Percentiles rank a stretch among this genome's conserved stretches.
Evolutionary conservation across 345 rosid genomes (phyloP).

Genomic region (Anacardium occidentale): DNA sequence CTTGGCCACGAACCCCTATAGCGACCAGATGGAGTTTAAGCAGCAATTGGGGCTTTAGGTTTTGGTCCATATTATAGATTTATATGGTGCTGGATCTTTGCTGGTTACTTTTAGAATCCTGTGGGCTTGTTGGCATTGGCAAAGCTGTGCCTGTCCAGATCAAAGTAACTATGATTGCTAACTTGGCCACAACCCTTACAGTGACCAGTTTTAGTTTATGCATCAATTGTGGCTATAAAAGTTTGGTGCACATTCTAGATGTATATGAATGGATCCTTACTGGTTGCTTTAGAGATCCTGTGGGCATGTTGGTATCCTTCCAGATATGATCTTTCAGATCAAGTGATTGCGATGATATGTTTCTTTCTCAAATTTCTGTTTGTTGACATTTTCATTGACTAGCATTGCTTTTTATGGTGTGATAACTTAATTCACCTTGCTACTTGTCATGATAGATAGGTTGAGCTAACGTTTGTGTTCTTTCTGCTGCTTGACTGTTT

Average conservation of each 20-base stretch:
- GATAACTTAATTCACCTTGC: constrained; percentile 10
- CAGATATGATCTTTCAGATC: constrained; percentile 15
- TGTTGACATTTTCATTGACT: constrained; percentile 4
- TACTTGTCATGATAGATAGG: neutral
- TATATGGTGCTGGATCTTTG: constrained; percentile 19
- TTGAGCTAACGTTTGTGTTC: constrained; percentile 5
- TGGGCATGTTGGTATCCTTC: constrained; percentile 18
- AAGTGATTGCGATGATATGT: constrained; percentile 14
- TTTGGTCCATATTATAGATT: constrained; percentile 13
- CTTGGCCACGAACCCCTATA: constrained; percentile 21
- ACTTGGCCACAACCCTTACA: constrained; percentile 22
- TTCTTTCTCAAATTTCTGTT: constrained; percentile 10
- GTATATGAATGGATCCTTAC: constrained; percentile 24
- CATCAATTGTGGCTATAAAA: constrained; percentile 15
- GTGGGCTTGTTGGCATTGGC: constrained; percentile 21
- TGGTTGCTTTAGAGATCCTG: constrained; percentile 34
- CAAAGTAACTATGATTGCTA: constrained; percentile 19
- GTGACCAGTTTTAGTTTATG: constrained; percentile 25
- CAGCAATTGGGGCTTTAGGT: constrained; percentile 18
- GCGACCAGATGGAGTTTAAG: constrained; percentile 25
- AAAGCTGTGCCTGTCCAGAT: constrained; percentile 9
- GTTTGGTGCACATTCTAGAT: constrained; percentile 4
- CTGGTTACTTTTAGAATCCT: constrained; percentile 32
- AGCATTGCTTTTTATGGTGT: constrained; percentile 16
- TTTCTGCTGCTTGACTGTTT: constrained; percentile 10